Evolutionary conservation across 257 asterid genomes (phyloP).

Genomic region (Parsonsia alboflavescens): DNA sequence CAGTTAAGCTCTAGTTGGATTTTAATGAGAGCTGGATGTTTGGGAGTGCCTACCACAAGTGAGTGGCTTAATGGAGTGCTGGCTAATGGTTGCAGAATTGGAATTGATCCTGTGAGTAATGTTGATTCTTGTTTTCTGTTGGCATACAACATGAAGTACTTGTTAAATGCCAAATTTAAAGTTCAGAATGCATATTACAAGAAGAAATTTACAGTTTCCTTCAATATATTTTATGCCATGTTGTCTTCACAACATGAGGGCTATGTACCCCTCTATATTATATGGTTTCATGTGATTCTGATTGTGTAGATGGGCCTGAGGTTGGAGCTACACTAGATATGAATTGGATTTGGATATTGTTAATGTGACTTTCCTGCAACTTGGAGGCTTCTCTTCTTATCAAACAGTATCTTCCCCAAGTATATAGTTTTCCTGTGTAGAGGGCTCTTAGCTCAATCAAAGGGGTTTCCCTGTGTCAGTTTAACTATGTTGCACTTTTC

Average conservation of each 20-base stretch:
- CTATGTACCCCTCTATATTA: not conserved
- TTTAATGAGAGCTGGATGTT: conserved; percentile 87
- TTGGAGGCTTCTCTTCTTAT: not conserved
- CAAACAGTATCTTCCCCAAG: not conserved
- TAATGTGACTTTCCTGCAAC: not conserved
- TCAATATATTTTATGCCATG: not conserved
- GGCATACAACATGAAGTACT: not conserved
- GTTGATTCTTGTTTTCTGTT: conserved; percentile 18
- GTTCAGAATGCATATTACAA: not conserved
- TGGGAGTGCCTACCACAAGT: conserved; percentile 75
- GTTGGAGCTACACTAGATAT: not conserved
- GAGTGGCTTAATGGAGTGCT: conserved; percentile 86
- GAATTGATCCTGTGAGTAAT: conserved; percentile 94
- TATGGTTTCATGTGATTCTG: not conserved
- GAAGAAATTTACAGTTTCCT: not conserved
- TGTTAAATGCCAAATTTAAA: not conserved
- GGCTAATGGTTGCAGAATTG: conserved; percentile 85
- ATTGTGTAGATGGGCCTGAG: not conserved
- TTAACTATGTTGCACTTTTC: not conserved
- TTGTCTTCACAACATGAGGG: not conserved
- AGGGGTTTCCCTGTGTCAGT: not conserved
- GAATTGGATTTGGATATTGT: not conserved
- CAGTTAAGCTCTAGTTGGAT: conserved; percentile 80
- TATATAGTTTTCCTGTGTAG: not conserved
- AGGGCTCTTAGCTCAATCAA: not conserved